Percentiles rank a stretch among this genome's conserved stretches.
Evolutionary conservation across 2,329 filamentous ascomycete species (phyloP).

Genomic region (Cryphonectria naterciae): DNA sequence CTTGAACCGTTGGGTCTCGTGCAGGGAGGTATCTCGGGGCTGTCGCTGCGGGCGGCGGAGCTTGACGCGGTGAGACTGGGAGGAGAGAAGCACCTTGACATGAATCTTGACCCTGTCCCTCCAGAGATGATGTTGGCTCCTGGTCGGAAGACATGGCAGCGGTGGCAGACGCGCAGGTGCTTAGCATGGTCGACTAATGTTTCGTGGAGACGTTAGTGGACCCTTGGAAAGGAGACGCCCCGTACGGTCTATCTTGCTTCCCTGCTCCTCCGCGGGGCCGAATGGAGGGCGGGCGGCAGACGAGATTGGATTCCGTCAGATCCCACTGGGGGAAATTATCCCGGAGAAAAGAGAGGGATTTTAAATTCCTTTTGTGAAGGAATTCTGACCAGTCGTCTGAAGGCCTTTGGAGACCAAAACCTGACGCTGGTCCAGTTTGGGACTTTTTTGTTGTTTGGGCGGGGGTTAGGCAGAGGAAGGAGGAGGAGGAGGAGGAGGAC

Average conservation of each 20-base stretch:
- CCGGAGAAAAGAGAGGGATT: constrained; percentile 1
- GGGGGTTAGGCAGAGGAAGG: neutral
- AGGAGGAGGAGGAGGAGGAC: neutral
- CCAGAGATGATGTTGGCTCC: constrained; percentile 32
- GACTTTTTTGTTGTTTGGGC: neutral
- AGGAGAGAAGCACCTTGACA: constrained; percentile 17
- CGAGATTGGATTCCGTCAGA: constrained; percentile 29
- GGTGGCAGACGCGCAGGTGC: constrained; percentile 35
- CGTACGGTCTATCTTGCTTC: constrained; percentile 27
- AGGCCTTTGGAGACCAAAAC: neutral
- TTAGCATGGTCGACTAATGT: constrained; percentile 46
- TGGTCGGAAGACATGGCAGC: constrained; percentile 33
- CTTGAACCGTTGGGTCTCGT: constrained; percentile 8
- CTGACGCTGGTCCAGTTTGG: neutral
- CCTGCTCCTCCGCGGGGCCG: constrained; percentile 22
- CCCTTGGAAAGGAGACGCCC: constrained; percentile 33
- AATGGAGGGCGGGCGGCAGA: constrained; percentile 13
- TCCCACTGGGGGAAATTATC: constrained; percentile 19
- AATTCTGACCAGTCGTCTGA: constrained; percentile 18
- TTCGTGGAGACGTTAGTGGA: constrained; percentile 34
- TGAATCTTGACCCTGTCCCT: constrained; percentile 24
- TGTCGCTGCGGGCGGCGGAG: constrained; percentile 3
- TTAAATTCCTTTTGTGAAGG: constrained; percentile 10
- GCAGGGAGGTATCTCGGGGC: constrained; percentile 3
- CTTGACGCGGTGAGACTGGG: constrained; percentile 30